Evolutionary conservation across 2,329 filamentous ascomycete species (phyloP).

Genomic region (Sporothrix euskadiensis): DNA sequence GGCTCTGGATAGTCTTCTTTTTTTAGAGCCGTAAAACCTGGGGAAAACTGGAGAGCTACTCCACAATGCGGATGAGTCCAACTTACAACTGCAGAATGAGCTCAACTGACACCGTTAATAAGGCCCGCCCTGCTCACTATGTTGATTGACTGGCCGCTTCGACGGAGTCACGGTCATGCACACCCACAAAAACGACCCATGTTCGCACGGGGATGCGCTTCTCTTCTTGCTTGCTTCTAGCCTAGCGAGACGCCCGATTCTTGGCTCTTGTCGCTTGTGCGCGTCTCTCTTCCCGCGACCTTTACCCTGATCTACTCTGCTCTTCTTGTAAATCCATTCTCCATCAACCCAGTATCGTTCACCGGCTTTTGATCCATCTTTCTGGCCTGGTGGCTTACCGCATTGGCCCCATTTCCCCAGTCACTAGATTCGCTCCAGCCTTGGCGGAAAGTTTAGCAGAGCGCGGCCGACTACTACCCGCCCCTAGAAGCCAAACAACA

Average conservation of each 20-base stretch:
- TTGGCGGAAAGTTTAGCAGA: background rate
- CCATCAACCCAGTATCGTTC: background rate
- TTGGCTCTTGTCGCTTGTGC: background rate
- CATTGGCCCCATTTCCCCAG: background rate
- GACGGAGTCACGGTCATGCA: background rate
- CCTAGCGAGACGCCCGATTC: background rate
- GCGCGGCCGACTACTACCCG: background rate
- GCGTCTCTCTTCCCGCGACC: background rate
- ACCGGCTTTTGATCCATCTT: background rate
- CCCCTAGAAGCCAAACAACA: background rate
- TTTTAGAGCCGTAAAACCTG: background rate
- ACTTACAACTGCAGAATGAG: background rate
- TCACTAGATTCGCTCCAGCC: background rate
- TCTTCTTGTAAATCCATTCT: background rate
- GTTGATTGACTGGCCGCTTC: background rate
- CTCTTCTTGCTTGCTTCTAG: background rate
- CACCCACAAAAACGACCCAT: background rate
- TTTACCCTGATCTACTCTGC: background rate
- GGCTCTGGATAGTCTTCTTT: background rate
- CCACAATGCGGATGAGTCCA: background rate
- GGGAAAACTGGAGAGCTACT: conserved; percentile 4
- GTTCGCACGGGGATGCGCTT: background rate
- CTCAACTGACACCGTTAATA: background rate
- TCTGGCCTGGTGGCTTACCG: background rate
- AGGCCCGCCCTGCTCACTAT: background rate